Evolutionary conservation across 2,329 filamentous ascomycete genomes (phyloP).

Genomic region (Thyridium curvatum): DNA sequence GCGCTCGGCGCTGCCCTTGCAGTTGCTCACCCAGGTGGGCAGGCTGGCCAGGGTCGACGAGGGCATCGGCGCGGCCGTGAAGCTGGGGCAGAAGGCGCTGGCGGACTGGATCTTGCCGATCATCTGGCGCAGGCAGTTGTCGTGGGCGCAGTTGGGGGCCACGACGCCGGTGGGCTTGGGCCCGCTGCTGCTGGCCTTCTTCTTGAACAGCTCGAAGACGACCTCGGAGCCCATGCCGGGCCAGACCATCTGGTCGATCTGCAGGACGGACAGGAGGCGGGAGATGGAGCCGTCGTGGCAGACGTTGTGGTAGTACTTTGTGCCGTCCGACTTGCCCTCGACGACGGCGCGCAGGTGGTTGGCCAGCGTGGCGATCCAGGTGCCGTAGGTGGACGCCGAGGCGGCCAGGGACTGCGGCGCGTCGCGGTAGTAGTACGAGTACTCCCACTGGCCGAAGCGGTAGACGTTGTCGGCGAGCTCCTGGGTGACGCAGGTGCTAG

Average conservation of each 20-base stretch:
- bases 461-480: slow-evolving; percentile 63
- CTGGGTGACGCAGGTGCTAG: slow-evolving; percentile 50
- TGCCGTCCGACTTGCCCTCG: slow-evolving; percentile 20
- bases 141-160: slow-evolving; percentile 15
- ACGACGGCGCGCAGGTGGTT: slow-evolving; percentile 53
- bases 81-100: slow-evolving; percentile 15
- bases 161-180: slow-evolving; percentile 9
- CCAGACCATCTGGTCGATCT: slow-evolving; percentile 74
- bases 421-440: slow-evolving; percentile 71
- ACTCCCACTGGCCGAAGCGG: slow-evolving; percentile 73
- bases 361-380: slow-evolving; percentile 71
- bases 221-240: slow-evolving; percentile 77
- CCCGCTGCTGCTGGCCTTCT: slow-evolving; percentile 13
- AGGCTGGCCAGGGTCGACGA: slow-evolving; percentile 2
- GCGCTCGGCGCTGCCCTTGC: slow-evolving; percentile 8
- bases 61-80: slow-evolving; percentile 7
- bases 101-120: slow-evolving; percentile 13
- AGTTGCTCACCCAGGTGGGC: slow-evolving; percentile 16
- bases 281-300: slow-evolving; percentile 74
- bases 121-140: slow-evolving; percentile 22
- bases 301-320: slow-evolving; percentile 64
- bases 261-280: slow-evolving; percentile 61
- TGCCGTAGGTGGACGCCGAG: slow-evolving; percentile 56
- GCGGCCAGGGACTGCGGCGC: slow-evolving; percentile 54
- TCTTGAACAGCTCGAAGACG: slow-evolving; percentile 66